A percentile compares a stretch with the other conserved stretches of the same genome.
Evolutionary conservation across 1,139 yeast species (phyloP).

Genomic region (Candida sp.): DNA sequence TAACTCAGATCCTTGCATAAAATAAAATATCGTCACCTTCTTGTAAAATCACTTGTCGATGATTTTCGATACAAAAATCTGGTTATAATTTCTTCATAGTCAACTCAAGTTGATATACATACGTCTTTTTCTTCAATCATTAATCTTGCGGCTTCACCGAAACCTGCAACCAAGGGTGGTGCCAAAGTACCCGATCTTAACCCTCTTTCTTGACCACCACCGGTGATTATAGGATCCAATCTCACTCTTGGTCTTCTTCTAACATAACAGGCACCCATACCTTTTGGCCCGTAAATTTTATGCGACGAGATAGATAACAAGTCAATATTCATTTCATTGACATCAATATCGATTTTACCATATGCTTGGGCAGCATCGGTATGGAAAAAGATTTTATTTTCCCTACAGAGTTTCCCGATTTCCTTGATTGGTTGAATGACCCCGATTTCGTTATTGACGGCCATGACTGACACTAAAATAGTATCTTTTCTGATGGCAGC

Average conservation of each 20-base stretch:
- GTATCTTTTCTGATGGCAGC: slow-evolving; percentile 90
- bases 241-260: slow-evolving; percentile 99
- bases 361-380: slow-evolving; percentile 99
- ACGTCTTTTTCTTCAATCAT: slow-evolving; percentile 65
- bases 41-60: slow-evolving; percentile 1
- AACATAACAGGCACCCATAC: slow-evolving; percentile 92
- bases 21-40: slow-evolving; percentile 6
- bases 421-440: slow-evolving; percentile 95
- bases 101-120: slow-evolving; percentile 10
- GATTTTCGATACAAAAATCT: slow-evolving; percentile 1
- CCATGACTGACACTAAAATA: slow-evolving; percentile 90
- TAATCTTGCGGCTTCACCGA: slow-evolving; percentile 95
- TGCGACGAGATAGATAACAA: slow-evolving; percentile 92
- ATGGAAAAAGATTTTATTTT: slow-evolving; percentile 90
- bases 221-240: slow-evolving; percentile 89
- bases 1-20: slow-evolving; percentile 21
- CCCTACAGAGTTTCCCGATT: slow-evolving; percentile 85
- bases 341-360: slow-evolving; percentile 92
- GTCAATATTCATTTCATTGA: slow-evolving; percentile 90
- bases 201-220: slow-evolving; percentile 99
- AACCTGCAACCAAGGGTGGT: slow-evolving; percentile 92
- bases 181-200: slow-evolving; percentile 96
- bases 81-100: background rate
- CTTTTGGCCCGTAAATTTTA: slow-evolving; percentile 98
- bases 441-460: slow-evolving; percentile 97